phyloP scores from a whole-genome alignment of 768 basidiomycete species.

The Lactarius vividus region DNA sequence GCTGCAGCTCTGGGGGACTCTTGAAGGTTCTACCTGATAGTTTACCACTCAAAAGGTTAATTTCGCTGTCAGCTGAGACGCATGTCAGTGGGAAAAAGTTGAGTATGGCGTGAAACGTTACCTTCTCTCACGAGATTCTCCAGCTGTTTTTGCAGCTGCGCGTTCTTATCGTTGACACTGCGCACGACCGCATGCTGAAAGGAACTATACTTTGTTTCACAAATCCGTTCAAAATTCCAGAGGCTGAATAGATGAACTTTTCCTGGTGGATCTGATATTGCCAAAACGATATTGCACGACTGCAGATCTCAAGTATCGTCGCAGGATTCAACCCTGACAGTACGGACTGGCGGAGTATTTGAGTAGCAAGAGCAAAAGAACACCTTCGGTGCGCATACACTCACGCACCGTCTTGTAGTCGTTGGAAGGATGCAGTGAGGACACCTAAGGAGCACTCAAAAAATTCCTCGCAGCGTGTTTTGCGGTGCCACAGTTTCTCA shows the following conservation, averaged over 20 bases:
- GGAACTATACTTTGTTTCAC: conserved; percentile 43
- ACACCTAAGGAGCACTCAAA: conserved; percentile 49
- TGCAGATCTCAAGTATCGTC: conserved; percentile 77
- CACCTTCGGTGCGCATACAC: conserved; percentile 35
- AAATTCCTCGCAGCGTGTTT: conserved; percentile 1
- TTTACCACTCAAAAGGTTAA: conserved; percentile 67
- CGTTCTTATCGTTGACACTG: conserved; percentile 78
- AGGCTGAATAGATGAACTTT: conserved; percentile 43
- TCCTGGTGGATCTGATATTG: conserved; percentile 89
- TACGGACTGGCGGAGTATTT: conserved; percentile 56
- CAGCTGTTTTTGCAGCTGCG: conserved; percentile 79
- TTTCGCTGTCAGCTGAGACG: conserved; percentile 70
- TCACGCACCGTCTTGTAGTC: conserved; percentile 81
- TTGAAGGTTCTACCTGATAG: conserved; percentile 46
- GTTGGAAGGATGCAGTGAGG: conserved; percentile 80
- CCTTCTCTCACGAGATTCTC: conserved; percentile 87
- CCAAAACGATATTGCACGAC: conserved; percentile 88
- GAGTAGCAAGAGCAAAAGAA: conserved; percentile 24
- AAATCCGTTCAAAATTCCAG: not conserved
- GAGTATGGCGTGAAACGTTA: conserved; percentile 31
- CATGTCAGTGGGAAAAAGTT: not conserved
- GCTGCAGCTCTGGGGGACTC: not conserved
- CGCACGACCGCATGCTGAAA: conserved; percentile 84
- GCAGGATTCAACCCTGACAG: conserved; percentile 77
- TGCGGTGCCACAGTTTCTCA: conserved; percentile 20